phyloP scores from a whole-genome alignment of 352 stramenopile genomes.

The Stramenopiles sp. region DNA sequence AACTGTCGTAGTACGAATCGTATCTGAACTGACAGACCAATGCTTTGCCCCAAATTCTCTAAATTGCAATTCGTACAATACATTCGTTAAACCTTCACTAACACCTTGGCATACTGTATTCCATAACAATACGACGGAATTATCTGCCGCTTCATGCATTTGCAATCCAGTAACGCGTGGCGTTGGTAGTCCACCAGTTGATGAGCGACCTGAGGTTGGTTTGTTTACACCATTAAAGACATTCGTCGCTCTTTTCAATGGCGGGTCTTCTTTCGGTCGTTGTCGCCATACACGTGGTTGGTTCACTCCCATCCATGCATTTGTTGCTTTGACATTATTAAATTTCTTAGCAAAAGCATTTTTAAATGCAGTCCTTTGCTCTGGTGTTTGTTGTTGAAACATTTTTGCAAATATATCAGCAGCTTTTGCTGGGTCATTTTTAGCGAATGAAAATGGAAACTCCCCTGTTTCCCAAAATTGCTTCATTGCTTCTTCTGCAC shows the following conservation, averaged over 20 bases:
- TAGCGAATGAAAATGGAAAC: constrained; percentile 2
- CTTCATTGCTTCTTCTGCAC: constrained; percentile 4
- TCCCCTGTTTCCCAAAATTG: constrained; percentile 1
- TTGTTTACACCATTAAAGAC: too few relatives aligned
- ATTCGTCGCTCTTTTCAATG: not conserved
- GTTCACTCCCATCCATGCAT: not conserved
- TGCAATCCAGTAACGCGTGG: constrained; percentile 1
- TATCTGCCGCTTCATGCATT: constrained; percentile 2
- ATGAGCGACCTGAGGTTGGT: not conserved
- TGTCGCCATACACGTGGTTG: not conserved
- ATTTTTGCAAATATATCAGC: constrained; percentile 4
- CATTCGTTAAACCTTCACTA: not conserved
- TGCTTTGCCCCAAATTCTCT: constrained; percentile 5
- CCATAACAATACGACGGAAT: constrained; percentile 1
- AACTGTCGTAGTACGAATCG: constrained; percentile 1
- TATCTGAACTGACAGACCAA: constrained; percentile 5
- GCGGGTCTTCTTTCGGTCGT: not conserved
- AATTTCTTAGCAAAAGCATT: not conserved
- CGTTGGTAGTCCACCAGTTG: not conserved
- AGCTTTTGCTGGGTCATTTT: not conserved
- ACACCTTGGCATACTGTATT: constrained; percentile 4
- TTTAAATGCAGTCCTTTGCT: not conserved
- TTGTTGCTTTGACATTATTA: not conserved
- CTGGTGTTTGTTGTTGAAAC: constrained; percentile 4
- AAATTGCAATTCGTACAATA: not conserved